Conservation (phyloP, 2,329 filamentous ascomycete genomes). For the Xylaria arbuscula region DNA sequence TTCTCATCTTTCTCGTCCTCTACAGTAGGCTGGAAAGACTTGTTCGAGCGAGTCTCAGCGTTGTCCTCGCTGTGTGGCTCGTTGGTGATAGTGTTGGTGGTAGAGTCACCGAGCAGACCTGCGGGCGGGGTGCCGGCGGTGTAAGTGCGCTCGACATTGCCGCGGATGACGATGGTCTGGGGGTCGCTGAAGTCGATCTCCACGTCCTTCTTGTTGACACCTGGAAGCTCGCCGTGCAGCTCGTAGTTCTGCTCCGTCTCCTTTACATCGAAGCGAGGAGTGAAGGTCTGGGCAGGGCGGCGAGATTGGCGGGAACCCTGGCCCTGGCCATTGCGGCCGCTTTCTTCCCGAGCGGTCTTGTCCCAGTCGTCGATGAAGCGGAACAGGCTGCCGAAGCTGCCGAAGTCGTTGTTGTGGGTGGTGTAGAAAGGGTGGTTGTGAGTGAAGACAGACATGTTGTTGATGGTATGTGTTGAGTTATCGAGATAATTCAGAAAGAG, state of each 20-base stretch:
- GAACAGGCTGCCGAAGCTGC: constrained; percentile 70
- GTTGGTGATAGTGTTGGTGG: constrained; percentile 56
- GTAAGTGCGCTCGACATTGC: constrained; percentile 73
- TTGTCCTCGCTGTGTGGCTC: constrained; percentile 41
- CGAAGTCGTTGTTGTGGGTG: constrained; percentile 61
- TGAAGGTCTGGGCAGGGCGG: constrained; percentile 61
- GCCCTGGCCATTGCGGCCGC: constrained; percentile 23
- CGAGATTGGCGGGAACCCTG: constrained; percentile 29
- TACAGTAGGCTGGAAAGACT: constrained; percentile 69
- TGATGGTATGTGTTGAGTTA: constrained; percentile 40
- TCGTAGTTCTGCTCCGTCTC: constrained; percentile 77
- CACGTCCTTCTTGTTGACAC: constrained; percentile 78
- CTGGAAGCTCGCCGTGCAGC: constrained; percentile 83
- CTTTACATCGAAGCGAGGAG: constrained; percentile 81
- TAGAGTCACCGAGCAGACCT: constrained; percentile 58
- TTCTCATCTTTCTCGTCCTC: constrained; percentile 65
- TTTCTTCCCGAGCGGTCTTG: constrained; percentile 58
- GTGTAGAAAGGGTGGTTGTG: constrained; percentile 60
- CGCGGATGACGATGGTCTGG: constrained; percentile 77
- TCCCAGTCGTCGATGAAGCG: constrained; percentile 73
- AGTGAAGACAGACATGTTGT: constrained; percentile 70
- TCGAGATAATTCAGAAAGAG: constrained; percentile 23
- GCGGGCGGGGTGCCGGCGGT: constrained; percentile 65
- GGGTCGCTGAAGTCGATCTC: constrained; percentile 82
- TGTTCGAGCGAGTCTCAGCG: constrained; percentile 47